Base-by-base conservation (phyloP, 2,329 filamentous ascomycete genomes). In the Coleophoma cylindrospora region DNA sequence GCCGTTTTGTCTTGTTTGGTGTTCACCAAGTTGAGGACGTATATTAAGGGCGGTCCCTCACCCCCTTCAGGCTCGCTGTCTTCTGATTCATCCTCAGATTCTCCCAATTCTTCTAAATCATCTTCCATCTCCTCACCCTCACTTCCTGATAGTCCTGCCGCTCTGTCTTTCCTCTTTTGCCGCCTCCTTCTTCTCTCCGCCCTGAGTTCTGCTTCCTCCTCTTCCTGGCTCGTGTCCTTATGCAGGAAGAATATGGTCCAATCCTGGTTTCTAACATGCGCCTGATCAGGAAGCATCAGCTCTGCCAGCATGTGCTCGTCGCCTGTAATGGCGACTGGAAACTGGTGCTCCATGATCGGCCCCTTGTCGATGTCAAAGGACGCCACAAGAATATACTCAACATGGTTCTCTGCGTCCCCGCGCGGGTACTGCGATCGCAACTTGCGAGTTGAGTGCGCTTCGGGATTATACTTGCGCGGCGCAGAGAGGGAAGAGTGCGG, bases 211-310 rank as follows among this genome's bases (percentile, higher is more conserved):
- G 84, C 80, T 32, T 91, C 87, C 53, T 95, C 91, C 50, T 92
- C 88, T 52, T 89, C 86, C 46, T 86, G 83, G 53, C 83, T 91
- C 3, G 86, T 89, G 67, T 99, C 94, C 68, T 97, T 97, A 72
- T 99, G 94, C 50, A 99, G 68, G 66, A 99, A 99, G 74, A 99
- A 99, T 49, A 97, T 96, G 40, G 94, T 99, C 94, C 94, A 99
- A 68, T 99, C 94, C 70, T 97, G 91, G 64, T 88, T 92, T 37
- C 94, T 83, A 54, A 94, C 84, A 70, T 99, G 94, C 19, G 92
- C 91, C 70, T 97, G 92, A 69, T 99, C 94, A 0, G 94, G 94
- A 66, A 99, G 74, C 94, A 99, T 99, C 63, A 99, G 81, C 74
- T 99, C 94, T 7, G 94, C 94, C 64, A 99, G 72, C 91, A 97